Conservation (phyloP, 768 basidiomycete genomes). For the Lentinula lateritia region DNA sequence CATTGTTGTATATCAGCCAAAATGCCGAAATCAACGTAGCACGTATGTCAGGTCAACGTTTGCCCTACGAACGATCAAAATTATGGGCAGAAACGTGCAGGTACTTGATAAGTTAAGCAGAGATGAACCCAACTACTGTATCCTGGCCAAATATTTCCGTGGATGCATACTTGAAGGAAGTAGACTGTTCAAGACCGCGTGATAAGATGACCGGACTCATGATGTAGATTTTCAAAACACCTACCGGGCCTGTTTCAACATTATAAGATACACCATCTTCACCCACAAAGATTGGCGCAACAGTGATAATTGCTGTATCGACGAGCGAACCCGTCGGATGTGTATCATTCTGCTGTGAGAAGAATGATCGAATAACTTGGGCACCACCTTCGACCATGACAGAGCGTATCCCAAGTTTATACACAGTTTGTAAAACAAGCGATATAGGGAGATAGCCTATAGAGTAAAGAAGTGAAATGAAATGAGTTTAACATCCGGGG, state of each 20-base stretch:
- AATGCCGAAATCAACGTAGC: too few relatives aligned
- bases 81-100: too few relatives aligned
- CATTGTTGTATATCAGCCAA: too few relatives aligned
- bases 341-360: constrained; percentile 19
- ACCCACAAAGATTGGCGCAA: constrained; percentile 84
- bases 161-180: constrained; percentile 19
- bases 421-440: constrained; percentile 46
- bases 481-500: neutral
- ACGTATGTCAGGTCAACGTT: too few relatives aligned
- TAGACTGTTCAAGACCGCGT: neutral
- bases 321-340: constrained; percentile 30
- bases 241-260: constrained; percentile 7
- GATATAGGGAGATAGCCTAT: constrained; percentile 39
- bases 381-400: constrained; percentile 98
- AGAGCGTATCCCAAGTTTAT: constrained; percentile 52
- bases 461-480: neutral
- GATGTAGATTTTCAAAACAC: neutral
- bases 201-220: neutral
- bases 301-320: constrained; percentile 77
- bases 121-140: constrained; percentile 18
- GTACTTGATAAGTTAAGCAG: neutral
- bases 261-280: constrained; percentile 58
- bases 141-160: constrained; percentile 32
- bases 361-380: constrained; percentile 69
- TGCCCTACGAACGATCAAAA: too few relatives aligned